A percentile compares a stretch with the other conserved stretches of the same genome.
Conservation (phyloP, 2,329 filamentous ascomycete genomes). For the Monosporascus sp. region DNA sequence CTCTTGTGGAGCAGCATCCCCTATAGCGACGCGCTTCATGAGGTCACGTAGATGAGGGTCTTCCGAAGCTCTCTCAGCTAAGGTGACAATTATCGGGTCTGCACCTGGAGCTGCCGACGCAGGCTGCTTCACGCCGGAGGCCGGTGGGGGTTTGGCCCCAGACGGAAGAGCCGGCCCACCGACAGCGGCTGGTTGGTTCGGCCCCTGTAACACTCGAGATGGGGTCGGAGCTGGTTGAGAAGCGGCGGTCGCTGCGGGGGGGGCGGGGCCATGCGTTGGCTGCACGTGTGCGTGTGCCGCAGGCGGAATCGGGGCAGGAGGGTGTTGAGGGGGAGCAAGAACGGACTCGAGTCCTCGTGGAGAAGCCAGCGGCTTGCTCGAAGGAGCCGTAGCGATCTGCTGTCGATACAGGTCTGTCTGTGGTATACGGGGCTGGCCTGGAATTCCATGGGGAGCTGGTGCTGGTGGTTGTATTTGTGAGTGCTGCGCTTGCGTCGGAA, state of each 20-base stretch:
- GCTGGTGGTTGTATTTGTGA: constrained; percentile 5
- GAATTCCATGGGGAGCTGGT: neutral
- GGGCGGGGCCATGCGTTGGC: constrained; percentile 7
- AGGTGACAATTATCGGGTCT: constrained; percentile 77
- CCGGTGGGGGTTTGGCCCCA: constrained; percentile 12
- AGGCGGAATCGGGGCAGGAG: constrained; percentile 15
- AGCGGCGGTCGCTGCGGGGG: constrained; percentile 19
- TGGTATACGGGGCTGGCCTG: constrained; percentile 2
- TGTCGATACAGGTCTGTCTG: constrained; percentile 10
- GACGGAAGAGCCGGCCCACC: constrained; percentile 14
- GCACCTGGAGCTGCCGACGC: constrained; percentile 30
- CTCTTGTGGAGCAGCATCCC: constrained; percentile 65
- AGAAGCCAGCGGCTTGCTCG: constrained; percentile 13
- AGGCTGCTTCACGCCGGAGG: constrained; percentile 13
- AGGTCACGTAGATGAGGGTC: constrained; percentile 68
- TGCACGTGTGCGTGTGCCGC: constrained; percentile 20
- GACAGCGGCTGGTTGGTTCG: constrained; percentile 9
- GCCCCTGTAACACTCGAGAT: constrained; percentile 18
- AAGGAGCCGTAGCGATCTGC: constrained; percentile 4
- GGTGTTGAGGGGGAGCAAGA: constrained; percentile 24
- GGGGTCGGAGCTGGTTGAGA: constrained; percentile 19
- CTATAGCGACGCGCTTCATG: constrained; percentile 78
- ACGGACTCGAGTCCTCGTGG: constrained; percentile 26
- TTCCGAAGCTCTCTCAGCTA: constrained; percentile 69
- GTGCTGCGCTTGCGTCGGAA: constrained; percentile 8